Conservation (phyloP, 2,329 filamentous ascomycete species). For the Pseudogymnoascus sp. region DNA sequence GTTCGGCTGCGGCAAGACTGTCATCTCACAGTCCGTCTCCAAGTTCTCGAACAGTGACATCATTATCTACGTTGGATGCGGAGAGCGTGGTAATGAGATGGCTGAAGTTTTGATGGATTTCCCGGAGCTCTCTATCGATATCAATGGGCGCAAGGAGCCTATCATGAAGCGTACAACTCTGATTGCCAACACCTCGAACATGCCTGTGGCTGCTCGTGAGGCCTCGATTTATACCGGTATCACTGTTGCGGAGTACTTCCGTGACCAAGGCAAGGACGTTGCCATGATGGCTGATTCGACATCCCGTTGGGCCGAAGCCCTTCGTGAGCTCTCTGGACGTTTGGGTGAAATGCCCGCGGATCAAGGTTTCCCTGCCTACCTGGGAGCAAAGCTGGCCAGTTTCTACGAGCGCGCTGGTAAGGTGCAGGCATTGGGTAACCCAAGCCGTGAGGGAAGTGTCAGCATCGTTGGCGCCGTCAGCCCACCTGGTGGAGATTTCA, state of each 20-base stretch:
- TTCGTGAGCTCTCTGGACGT: slow-evolving; percentile 97
- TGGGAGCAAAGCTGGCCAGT: slow-evolving; percentile 91
- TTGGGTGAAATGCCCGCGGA: slow-evolving; percentile 99
- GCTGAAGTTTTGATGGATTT: slow-evolving; percentile 99
- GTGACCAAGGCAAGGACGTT: slow-evolving; percentile 92
- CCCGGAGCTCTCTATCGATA: slow-evolving; percentile 90
- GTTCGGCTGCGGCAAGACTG: slow-evolving; percentile 98
- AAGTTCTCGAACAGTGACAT: slow-evolving; percentile 99
- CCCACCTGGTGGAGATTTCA: slow-evolving; percentile 97
- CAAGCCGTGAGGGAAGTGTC: slow-evolving; percentile 82
- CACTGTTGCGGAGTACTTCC: slow-evolving; percentile 91
- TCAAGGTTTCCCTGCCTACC: slow-evolving; percentile 97
- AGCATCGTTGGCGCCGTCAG: slow-evolving; percentile 97
- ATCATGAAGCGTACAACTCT: slow-evolving; percentile 99
- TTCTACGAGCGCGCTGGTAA: slow-evolving; percentile 98
- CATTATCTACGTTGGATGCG: slow-evolving; percentile 89
- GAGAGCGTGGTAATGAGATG: slow-evolving; percentile 98
- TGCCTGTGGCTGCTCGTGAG: slow-evolving; percentile 97
- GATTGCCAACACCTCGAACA: slow-evolving; percentile 99
- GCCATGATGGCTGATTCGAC: slow-evolving; percentile 99
- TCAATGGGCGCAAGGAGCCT: slow-evolving; percentile 89
- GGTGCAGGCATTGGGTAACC: slow-evolving; percentile 77
- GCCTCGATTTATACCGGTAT: slow-evolving; percentile 98
- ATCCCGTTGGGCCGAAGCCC: slow-evolving; percentile 95
- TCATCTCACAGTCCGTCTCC: slow-evolving; percentile 96